These are phyloP conservation scores for Coccinonectria pachysandricola DNA, from an alignment of 2,329 filamentous ascomycete genomes.

Conservation along the genomic window DNA sequence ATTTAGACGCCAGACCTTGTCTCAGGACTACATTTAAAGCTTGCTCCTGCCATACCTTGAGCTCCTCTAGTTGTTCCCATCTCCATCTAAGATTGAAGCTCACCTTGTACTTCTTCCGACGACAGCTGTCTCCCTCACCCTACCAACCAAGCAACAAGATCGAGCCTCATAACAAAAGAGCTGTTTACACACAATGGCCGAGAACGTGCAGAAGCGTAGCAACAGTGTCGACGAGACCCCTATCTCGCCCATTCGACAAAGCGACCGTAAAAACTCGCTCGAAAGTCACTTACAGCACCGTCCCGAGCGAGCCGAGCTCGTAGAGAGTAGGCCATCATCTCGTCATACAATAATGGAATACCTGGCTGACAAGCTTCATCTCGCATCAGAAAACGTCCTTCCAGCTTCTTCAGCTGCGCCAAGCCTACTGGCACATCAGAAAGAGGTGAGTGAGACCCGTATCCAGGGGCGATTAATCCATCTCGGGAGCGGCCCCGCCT, in stretches of 20 bases:
- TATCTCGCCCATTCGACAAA: constrained; percentile 43
- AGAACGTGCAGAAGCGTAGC: constrained; percentile 14
- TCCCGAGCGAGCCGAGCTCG: constrained; percentile 63
- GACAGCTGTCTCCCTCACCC: no score
- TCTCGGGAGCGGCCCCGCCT: constrained; percentile 1
- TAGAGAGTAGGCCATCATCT: constrained; percentile 73
- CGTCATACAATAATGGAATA: no score
- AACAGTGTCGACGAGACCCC: constrained; percentile 37
- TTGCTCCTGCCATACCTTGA: no score
- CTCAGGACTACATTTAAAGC: no score
- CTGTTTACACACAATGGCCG: no score
- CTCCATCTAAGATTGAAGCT: no score
- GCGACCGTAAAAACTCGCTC: constrained; percentile 57
- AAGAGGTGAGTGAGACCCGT: constrained; percentile 40
- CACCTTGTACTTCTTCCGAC: no score
- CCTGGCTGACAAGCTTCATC: no score
- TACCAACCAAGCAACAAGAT: no score
- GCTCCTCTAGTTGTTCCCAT: no score
- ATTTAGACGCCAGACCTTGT: no score
- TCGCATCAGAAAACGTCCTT: constrained; percentile 66
- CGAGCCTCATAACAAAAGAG: no score
- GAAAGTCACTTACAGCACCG: constrained; percentile 64
- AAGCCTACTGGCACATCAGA: constrained; percentile 67
- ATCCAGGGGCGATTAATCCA: background rate
- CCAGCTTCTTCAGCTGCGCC: constrained; percentile 70